Percentiles rank a stretch among this genome's conserved stretches.
These are phyloP conservation scores for Trichaptum fuscoviolaceum DNA, from an alignment of 768 basidiomycete species.

Conservation along the genomic window DNA sequence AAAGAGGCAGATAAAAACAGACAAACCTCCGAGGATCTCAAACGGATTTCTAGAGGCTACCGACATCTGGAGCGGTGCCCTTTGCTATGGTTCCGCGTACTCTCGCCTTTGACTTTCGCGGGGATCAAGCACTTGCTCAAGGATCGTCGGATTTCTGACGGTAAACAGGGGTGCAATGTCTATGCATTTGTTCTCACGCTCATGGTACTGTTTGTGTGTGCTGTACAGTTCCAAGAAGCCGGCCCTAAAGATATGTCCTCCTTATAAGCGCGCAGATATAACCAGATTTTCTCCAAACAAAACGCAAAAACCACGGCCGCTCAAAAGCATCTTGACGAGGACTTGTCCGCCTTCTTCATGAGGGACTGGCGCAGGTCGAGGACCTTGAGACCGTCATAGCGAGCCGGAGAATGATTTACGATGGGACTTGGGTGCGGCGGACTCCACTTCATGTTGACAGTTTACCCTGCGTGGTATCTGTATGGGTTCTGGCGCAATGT, in stretches of 20 bases:
- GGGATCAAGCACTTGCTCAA: not conserved
- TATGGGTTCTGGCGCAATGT: constrained; percentile 81
- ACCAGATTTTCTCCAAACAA: constrained; percentile 20
- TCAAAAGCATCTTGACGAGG: constrained; percentile 90
- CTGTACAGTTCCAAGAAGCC: constrained; percentile 17
- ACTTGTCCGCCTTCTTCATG: constrained; percentile 52
- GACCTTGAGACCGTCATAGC: constrained; percentile 84
- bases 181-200: not conserved
- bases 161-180: not conserved
- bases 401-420: constrained; percentile 66
- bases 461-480: constrained; percentile 59
- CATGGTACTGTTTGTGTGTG: constrained; percentile 2
- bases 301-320: constrained; percentile 66
- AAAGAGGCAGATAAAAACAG: constrained; percentile 4
- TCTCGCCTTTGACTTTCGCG: not conserved
- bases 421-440: constrained; percentile 91
- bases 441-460: constrained; percentile 39
- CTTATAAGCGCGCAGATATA: constrained; percentile 17
- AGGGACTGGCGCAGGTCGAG: constrained; percentile 71
- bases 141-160: not conserved
- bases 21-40: constrained; percentile 73
- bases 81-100: constrained; percentile 29
- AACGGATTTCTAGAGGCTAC: constrained; percentile 87
- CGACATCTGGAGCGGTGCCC: constrained; percentile 79
- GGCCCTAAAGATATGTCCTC: constrained; percentile 10